Base-by-base conservation (phyloP, 495 filamentous ascomycete genomes). In the Chaetomium tenue region DNA sequence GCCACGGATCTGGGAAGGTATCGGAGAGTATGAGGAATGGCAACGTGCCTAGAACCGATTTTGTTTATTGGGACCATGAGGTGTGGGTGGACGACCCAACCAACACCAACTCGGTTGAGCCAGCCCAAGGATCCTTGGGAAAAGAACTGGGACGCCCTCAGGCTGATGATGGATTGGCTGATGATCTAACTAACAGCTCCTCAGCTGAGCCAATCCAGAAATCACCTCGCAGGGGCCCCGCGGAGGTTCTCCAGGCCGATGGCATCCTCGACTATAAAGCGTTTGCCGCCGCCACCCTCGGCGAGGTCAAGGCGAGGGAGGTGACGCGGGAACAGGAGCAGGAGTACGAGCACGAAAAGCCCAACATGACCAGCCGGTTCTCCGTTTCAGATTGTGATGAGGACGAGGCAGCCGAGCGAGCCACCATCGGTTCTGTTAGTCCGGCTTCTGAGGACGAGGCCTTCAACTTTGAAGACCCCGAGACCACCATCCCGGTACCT, bases 351-450 rank as follows among this genome's bases (percentile, higher is more conserved):
- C 28, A 30, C 3, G 28, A 30, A 0, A n/a, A 63, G 15, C 40
- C 61, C 8, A 63, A 47, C 42, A 56, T 57, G 51, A 50, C n/a
- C 40, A 63, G 53, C 61, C 61, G 5, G 11, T 51, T 63, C 26
- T 63, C 61, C 54, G 20, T 63, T 12, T 58, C 61, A 7, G n/a
- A 20, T 18, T 42, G 30, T 5, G 60, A 25, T 25, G 12, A 25
- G 5, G 60, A 53, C 13, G 59, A 61, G 9, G 58, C 58, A 16
- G 26, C 8, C 18, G 59, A 42, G 22, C 33, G 40, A 12, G 37
- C 30, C 13, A 61, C 33, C 22, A 2, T 15, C 11, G 44, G 2
- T 11, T 13, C 46, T 11, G 28, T 51, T n/a, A 60, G 46, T 25
- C n/a, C 58, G 16, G 13, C 46, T 13, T 33, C 57, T 0, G 42